Evolutionary conservation across 2,329 filamentous ascomycete genomes (phyloP).

Genomic region (Cladosporium oxysporum): DNA sequence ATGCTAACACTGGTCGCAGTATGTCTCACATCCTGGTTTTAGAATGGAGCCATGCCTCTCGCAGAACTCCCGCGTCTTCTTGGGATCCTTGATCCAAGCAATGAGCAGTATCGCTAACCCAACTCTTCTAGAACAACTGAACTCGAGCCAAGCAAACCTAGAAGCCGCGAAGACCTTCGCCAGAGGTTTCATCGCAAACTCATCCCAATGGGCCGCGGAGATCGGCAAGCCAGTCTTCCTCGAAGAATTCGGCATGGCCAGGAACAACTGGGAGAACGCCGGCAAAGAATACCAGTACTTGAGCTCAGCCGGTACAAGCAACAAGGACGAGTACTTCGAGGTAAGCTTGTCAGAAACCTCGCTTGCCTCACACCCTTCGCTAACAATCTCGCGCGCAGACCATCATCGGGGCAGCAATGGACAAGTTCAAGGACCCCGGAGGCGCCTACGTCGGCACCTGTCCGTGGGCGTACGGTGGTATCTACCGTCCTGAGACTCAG

Average conservation of each 20-base stretch:
- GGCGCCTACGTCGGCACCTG: slow-evolving; percentile 42
- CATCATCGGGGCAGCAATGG: slow-evolving; percentile 40
- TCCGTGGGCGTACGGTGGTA: slow-evolving; percentile 45
- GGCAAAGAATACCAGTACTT: slow-evolving; percentile 41
- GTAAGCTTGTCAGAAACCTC: neutral
- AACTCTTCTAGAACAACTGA: slow-evolving; percentile 21
- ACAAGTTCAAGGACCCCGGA: slow-evolving; percentile 35
- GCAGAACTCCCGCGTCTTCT: too few relatives aligned
- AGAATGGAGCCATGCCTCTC: too few relatives aligned
- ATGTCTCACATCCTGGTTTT: too few relatives aligned
- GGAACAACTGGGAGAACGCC: slow-evolving; percentile 44
- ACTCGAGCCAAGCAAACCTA: slow-evolving; percentile 37
- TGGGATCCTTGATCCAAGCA: too few relatives aligned
- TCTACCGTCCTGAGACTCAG: slow-evolving; percentile 43
- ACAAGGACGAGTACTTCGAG: slow-evolving; percentile 43
- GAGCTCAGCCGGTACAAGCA: slow-evolving; percentile 37
- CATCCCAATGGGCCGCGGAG: slow-evolving; percentile 38
- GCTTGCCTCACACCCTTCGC: neutral
- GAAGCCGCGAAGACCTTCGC: slow-evolving; percentile 40
- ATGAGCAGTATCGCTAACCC: neutral
- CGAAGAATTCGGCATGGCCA: slow-evolving; percentile 45
- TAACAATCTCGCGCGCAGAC: slow-evolving; percentile 25
- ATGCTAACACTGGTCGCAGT: too few relatives aligned
- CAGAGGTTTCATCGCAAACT: slow-evolving; percentile 37
- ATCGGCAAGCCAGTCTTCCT: slow-evolving; percentile 43